phyloP scores from a whole-genome alignment of 495 filamentous ascomycete genomes.

The Penicillium dipodomyicola region DNA sequence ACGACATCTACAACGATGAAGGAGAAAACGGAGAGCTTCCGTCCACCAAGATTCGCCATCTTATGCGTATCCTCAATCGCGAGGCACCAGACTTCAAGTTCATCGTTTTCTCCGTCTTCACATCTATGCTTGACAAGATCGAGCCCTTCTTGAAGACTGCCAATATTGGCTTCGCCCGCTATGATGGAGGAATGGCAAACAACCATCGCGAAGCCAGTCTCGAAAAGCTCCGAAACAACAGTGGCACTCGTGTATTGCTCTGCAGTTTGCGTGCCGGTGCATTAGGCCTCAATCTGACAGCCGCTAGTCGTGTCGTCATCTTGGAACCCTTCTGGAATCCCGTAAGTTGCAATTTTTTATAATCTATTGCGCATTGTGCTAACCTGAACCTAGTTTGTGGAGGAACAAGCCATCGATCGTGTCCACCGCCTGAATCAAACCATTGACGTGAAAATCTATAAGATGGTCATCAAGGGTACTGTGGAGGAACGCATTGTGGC shows the following conservation, averaged over 20 bases:
- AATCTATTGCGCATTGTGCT: constrained; percentile 15
- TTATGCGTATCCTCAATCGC: constrained; percentile 75
- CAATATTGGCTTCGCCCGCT: constrained; percentile 75
- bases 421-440: constrained; percentile 96
- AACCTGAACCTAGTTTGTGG: constrained; percentile 65
- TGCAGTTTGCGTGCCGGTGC: constrained; percentile 93
- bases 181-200: constrained; percentile 95
- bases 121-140: constrained; percentile 94
- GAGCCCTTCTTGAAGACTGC: constrained; percentile 81
- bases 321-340: constrained; percentile 99
- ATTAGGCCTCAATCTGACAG: constrained; percentile 89
- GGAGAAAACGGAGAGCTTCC: constrained; percentile 55
- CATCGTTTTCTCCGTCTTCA: constrained; percentile 97
- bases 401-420: constrained; percentile 98
- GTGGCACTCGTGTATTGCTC: constrained; percentile 71
- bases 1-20: constrained; percentile 43
- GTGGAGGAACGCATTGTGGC: constrained; percentile 92
- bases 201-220: constrained; percentile 87
- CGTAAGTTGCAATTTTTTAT: constrained; percentile 44
- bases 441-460: constrained; percentile 89
- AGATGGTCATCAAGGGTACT: constrained; percentile 76
- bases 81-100: constrained; percentile 82
- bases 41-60: constrained; percentile 86
- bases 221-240: constrained; percentile 68
- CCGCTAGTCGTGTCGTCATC: constrained; percentile 89